Conservation (phyloP, 257 asterid genomes). For the Scutellaria baicalensis region DNA sequence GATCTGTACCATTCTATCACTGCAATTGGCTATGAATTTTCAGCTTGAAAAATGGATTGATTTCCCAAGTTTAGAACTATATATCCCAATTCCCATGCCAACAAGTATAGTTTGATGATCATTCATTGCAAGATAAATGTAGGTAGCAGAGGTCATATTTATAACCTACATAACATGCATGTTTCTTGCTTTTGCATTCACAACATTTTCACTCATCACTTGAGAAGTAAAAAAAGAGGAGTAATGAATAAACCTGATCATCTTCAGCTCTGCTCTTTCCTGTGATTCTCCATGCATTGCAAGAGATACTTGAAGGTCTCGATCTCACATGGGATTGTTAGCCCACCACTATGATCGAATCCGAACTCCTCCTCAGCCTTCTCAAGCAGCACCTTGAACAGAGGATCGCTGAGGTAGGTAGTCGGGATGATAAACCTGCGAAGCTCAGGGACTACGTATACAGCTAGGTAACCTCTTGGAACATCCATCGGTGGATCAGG, state of each 20-base stretch:
- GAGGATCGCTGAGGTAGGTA: conserved; percentile 43
- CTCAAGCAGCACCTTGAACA: conserved; percentile 46
- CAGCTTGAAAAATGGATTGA: background rate
- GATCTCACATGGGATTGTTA: conserved; percentile 51
- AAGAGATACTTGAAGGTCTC: conserved; percentile 60
- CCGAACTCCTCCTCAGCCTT: conserved; percentile 66
- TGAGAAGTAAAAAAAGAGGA: background rate
- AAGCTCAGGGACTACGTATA: conserved; percentile 51
- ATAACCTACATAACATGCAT: too few relatives aligned
- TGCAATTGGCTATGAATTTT: background rate
- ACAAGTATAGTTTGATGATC: too few relatives aligned
- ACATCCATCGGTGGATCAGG: conserved; percentile 44
- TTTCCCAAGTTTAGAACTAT: conserved; percentile 1
- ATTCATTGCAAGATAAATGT: too few relatives aligned
- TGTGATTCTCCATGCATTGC: conserved; percentile 45
- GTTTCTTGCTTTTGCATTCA: too few relatives aligned
- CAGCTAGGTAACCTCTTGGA: conserved; percentile 52
- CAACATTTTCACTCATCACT: too few relatives aligned
- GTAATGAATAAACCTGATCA: background rate
- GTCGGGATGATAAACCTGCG: conserved; percentile 57
- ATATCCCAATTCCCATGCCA: too few relatives aligned
- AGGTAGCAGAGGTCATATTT: too few relatives aligned
- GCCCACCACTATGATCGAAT: conserved; percentile 45
- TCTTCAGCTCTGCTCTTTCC: conserved; percentile 20
- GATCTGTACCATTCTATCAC: too few relatives aligned